Percentiles rank a stretch among this genome's conserved stretches.
Evolutionary conservation across 2,329 filamentous ascomycete species (phyloP).

Genomic region (Aspergillus luchuensis): DNA sequence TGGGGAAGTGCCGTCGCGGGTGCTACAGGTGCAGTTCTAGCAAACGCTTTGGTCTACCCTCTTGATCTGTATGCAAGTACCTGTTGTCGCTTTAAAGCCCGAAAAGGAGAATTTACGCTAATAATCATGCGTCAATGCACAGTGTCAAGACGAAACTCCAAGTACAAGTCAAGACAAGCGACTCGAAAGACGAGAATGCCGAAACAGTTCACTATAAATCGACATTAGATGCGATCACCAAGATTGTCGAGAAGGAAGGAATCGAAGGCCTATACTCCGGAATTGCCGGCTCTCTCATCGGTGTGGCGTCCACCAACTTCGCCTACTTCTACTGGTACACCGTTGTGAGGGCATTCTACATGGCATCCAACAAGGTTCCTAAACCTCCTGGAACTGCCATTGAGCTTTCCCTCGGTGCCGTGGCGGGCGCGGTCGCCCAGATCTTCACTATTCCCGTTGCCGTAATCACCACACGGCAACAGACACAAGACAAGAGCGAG

Average conservation of each 20-base stretch:
- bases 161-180: conserved; percentile 77
- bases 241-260: conserved; percentile 81
- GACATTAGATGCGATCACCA: conserved; percentile 82
- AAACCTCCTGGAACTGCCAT: conserved; percentile 73
- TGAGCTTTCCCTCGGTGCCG: conserved; percentile 81
- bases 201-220: conserved; percentile 76
- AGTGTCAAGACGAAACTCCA: conserved; percentile 96
- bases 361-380: conserved; percentile 58
- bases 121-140: conserved; percentile 18
- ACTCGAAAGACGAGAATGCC: conserved; percentile 46
- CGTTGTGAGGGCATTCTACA: conserved; percentile 77
- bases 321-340: conserved; percentile 99
- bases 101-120: conserved; percentile 13
- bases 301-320: conserved; percentile 96
- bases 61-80: conserved; percentile 78
- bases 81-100: background rate
- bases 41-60: conserved; percentile 93
- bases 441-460: conserved; percentile 95
- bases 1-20: conserved; percentile 94
- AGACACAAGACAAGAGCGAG: conserved; percentile 83
- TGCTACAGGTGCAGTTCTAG: conserved; percentile 87
- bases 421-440: conserved; percentile 88
- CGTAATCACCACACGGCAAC: conserved; percentile 92
- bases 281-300: conserved; percentile 80
- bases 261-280: conserved; percentile 82